Base-by-base conservation (phyloP, 164 flowering plant genomes). In the Chloranthus sessilifolius region DNA sequence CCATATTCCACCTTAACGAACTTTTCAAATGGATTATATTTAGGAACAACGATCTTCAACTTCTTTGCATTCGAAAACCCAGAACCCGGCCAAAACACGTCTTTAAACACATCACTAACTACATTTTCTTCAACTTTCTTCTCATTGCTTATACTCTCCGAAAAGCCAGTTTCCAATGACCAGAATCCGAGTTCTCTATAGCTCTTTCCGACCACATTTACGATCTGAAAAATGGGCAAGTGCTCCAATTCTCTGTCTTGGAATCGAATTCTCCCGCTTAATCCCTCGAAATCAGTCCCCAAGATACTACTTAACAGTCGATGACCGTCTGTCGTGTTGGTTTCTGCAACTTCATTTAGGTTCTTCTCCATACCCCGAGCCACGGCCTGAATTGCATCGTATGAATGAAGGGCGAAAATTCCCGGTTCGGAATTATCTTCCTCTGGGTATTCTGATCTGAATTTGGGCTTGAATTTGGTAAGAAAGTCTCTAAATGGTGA, bases 1-100 rank as follows among this genome's bases (percentile, higher is more conserved):
- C 14, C 20, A 38, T 12, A 38, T 4, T 38, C 53, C 37, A 75
- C 70, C 54, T 67, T 63, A 36, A 79, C 77, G 49, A 79, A 72
- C 47, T 70, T 53, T 9, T 66, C 51, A 12, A 79, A 76, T 1
- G 56, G 2, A 1, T 73, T 46, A 14, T 43, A 39, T 0, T 51
- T 66, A 0, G 82, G 82, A 30, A 79, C 65, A 24, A 66, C 79
- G 14, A 79, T 79, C 25, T 15, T 64, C 62, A 79, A 3, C 4
- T 7, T 1, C 7, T 15, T 9, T 34, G 46, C 17, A 1, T 26
- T 25, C 7, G 51, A 8, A 35, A 30, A 22, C 37, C 42, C 0
- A 11, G 56, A 41, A 3, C 59, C 59, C 4, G 59, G 50, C 50
- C 75, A 74, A 37, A n/a, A 17, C 23, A 74, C 69, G 0, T 29